Evolutionary conservation across 176 grass and related monocot species (phyloP), one percentile per base, ranked within the genome.

Genomic region (Musa beccarii): DNA sequence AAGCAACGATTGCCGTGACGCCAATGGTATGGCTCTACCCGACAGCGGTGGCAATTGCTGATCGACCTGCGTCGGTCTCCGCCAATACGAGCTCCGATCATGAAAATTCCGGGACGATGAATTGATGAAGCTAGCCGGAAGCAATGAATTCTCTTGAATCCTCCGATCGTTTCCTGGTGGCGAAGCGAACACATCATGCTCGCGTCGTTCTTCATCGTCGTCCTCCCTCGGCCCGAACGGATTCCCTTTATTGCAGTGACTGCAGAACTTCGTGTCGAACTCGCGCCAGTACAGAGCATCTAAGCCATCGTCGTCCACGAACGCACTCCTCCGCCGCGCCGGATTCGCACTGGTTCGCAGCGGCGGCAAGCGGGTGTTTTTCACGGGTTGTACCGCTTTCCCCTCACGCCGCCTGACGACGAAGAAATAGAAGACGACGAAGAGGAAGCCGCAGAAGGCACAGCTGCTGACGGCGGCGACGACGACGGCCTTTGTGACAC

Each of bases 221-320:
- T 5, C 68, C 59, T 3, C 53, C 13, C 11, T 43, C n/a, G 15
- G 52, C 68, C 50, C 20, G 53, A 25, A 50, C 66, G 14, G 54
- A 22, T 66, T 34, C 51, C 17, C 67, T 70, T 10, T 28, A 49
- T 69, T 66, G 76, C 13, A 1, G 53, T 25, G 21, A 1, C 34
- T 12, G 24, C 80, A 75, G 22, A 53, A 22, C 59, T 53, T 83
- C 74, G n/a, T 15, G 17, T 66, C 71, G 71, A 87, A 89, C 68
- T 98, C 95, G 68, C 88, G 80, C 82, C 82, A 93, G 79, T 93
- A 89, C 52, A 87, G 85, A 52, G 90, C 90, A 75, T 91, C 95
- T 13, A 93, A 88, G 0, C 90, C 95, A 51, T 90, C 86, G 75
- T 98, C 90, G 66, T 98, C 90, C 28, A 98, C 90, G 72, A 98